phyloP scores from a whole-genome alignment of 1,139 yeast species.

The Candida mesenterica region DNA sequence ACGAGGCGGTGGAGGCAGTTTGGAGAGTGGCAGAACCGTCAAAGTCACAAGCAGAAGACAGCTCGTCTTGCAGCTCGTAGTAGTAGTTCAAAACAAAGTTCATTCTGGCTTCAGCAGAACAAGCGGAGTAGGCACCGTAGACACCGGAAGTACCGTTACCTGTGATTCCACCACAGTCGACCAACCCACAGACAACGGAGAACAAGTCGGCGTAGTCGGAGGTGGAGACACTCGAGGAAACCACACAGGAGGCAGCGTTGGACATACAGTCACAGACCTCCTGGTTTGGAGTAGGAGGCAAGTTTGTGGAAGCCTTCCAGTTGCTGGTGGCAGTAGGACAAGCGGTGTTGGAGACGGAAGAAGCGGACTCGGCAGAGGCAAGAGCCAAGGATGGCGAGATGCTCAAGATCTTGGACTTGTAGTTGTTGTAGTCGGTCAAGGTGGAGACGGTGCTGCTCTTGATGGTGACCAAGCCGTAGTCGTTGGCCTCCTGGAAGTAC shows the following conservation, averaged over 20 bases:
- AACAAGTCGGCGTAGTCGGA: constrained; percentile 50
- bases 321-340: constrained; percentile 43
- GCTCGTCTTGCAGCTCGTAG: constrained; percentile 46
- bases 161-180: constrained; percentile 52
- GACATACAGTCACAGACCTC: constrained; percentile 53
- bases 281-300: constrained; percentile 72
- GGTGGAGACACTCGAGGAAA: constrained; percentile 15
- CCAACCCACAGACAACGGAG: constrained; percentile 45
- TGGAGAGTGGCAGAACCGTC: constrained; percentile 39
- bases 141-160: constrained; percentile 53
- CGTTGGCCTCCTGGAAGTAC: constrained; percentile 62
- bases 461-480: constrained; percentile 69
- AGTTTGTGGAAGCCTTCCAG: constrained; percentile 28
- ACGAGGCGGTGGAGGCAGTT: constrained; percentile 18
- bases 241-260: constrained; percentile 18
- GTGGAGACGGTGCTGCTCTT: constrained; percentile 38
- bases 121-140: constrained; percentile 26
- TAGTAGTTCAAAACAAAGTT: constrained; percentile 61
- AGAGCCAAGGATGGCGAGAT: constrained; percentile 33
- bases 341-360: constrained; percentile 17
- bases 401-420: constrained; percentile 47
- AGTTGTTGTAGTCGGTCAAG: constrained; percentile 55
- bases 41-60: constrained; percentile 60
- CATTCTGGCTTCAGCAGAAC: constrained; percentile 55
- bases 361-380: constrained; percentile 15